Evolutionary conservation across 225 moss, liverwort and hornwort genomes (phyloP).

Genomic region (Pseudoscleropodium purum): DNA sequence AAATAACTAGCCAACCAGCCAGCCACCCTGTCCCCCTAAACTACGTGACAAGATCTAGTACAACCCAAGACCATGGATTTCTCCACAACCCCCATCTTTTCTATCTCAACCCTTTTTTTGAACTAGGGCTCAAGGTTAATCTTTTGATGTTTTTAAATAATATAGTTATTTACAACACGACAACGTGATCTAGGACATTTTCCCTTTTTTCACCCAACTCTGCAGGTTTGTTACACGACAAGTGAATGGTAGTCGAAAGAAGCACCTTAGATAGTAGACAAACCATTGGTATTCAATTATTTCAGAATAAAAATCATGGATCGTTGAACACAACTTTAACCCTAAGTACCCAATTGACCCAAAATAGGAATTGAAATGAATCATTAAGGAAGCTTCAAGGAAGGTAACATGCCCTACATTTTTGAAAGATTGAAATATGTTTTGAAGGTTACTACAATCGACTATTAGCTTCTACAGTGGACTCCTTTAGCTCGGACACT

Average conservation of each 20-base stretch:
- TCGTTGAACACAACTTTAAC: not conserved
- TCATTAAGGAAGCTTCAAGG: not conserved
- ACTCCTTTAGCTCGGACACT: not conserved
- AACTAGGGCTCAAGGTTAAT: too few species aligned
- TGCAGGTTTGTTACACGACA: constrained; percentile 69
- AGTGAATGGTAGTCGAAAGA: not conserved
- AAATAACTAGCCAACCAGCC: too few species aligned
- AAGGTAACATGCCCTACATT: not conserved
- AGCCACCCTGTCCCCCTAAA: too few species aligned
- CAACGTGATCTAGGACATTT: constrained; percentile 77
- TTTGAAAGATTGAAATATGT: not conserved
- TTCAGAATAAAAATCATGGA: not conserved
- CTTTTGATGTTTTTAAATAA: too few species aligned
- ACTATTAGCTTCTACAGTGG: not conserved
- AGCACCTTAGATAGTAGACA: not conserved
- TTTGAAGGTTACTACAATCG: not conserved
- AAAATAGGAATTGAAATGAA: not conserved
- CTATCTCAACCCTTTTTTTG: too few species aligned
- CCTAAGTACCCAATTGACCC: not conserved
- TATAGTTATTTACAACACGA: too few species aligned
- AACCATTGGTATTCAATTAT: not conserved
- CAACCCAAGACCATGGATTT: too few species aligned
- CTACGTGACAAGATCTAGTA: too few species aligned
- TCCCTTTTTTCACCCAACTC: constrained; percentile 87
- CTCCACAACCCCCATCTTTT: too few species aligned